phyloP scores from a whole-genome alignment of 1,284 basidiomycete genomes.

The Singerocomus inundabilis region DNA sequence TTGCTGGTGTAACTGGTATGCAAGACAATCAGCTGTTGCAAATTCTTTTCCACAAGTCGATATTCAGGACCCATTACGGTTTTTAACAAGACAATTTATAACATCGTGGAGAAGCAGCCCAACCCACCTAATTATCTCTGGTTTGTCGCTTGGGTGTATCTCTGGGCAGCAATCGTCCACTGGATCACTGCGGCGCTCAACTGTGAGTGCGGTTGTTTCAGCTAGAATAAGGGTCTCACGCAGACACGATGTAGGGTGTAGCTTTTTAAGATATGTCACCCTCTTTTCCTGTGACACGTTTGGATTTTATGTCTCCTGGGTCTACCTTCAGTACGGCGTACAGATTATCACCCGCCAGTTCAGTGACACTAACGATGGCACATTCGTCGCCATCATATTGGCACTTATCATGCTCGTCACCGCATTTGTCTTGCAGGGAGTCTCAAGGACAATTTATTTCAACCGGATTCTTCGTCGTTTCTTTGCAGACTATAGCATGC shows the following conservation, averaged over 20 bases:
- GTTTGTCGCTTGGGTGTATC: constrained; percentile 89
- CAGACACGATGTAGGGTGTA: constrained; percentile 60
- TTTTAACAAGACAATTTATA: constrained; percentile 88
- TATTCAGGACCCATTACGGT: constrained; percentile 81
- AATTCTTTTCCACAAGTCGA: not conserved
- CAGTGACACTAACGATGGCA: constrained; percentile 42
- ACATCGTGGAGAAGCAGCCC: constrained; percentile 61
- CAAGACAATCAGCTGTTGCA: not conserved
- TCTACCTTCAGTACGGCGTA: constrained; percentile 88
- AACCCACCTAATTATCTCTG: constrained; percentile 77
- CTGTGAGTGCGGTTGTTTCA: constrained; percentile 43
- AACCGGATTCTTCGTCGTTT: constrained; percentile 74
- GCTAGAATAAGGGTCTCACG: constrained; percentile 2
- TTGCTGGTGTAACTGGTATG: constrained; percentile 89
- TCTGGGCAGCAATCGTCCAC: constrained; percentile 93
- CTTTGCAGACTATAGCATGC: constrained; percentile 87
- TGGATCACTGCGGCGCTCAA: constrained; percentile 87
- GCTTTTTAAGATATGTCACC: constrained; percentile 84
- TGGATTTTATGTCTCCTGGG: constrained; percentile 87
- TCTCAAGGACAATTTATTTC: constrained; percentile 65
- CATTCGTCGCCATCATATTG: constrained; percentile 73
- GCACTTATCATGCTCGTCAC: constrained; percentile 74
- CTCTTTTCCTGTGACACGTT: constrained; percentile 93
- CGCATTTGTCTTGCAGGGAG: constrained; percentile 70
- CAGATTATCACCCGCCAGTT: constrained; percentile 82